phyloP scores from a whole-genome alignment of 164 flowering plant species.

The grape (Vitis vinifera) region DNA sequence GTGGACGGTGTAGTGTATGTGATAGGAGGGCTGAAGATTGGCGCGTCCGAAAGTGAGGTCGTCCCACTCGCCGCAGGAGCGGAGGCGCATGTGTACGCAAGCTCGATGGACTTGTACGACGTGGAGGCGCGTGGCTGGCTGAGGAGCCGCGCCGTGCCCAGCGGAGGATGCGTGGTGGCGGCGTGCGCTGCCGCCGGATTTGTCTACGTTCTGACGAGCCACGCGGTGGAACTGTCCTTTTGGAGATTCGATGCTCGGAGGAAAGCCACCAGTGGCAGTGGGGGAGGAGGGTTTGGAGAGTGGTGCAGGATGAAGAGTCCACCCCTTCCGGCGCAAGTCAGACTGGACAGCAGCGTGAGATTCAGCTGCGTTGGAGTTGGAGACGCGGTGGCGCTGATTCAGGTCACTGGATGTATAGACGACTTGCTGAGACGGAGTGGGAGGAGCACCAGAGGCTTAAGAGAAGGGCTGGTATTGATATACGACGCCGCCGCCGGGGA shows the following conservation, averaged over 20 bases:
- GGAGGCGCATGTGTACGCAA: constrained; percentile 63
- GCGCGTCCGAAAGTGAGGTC: constrained; percentile 19
- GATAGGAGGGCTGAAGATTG: constrained; percentile 80
- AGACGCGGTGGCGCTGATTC: constrained; percentile 67
- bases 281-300: constrained; percentile 53
- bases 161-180: constrained; percentile 93
- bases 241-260: constrained; percentile 73
- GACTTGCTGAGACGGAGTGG: constrained; percentile 74
- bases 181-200: constrained; percentile 63
- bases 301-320: constrained; percentile 73
- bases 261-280: constrained; percentile 7
- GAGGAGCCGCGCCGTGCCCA: constrained; percentile 73
- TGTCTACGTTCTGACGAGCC: constrained; percentile 73
- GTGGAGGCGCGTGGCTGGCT: constrained; percentile 66
- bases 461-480: constrained; percentile 66
- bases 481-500: constrained; percentile 56
- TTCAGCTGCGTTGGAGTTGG: constrained; percentile 76
- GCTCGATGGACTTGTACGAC: constrained; percentile 88
- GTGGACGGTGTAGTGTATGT: constrained; percentile 74
- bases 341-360: constrained; percentile 66
- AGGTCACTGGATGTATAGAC: constrained; percentile 70
- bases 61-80: constrained; percentile 25
- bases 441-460: constrained; percentile 53
- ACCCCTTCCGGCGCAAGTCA: constrained; percentile 71
- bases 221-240: constrained; percentile 85